Evolutionary conservation across 83 land plant species (phyloP), one percentile per base, ranked within the genome.

Genomic region (Larix sibirica): DNA sequence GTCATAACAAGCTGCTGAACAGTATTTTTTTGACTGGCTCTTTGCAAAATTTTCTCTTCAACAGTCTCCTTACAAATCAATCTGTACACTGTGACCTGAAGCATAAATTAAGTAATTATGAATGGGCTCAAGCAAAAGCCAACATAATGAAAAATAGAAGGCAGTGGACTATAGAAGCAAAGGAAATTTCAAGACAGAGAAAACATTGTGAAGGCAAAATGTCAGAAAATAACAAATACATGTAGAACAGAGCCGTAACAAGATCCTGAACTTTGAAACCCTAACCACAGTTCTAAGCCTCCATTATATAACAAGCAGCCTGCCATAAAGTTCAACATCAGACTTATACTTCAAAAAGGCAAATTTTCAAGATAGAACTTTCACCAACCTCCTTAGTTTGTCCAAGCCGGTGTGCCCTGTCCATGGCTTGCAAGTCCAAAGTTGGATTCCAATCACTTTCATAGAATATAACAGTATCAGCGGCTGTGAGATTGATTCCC

Each of bases 391-490:
- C 99, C 78, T 93, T 98, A 1, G 97, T 98, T 86, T 98, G 99
- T 7, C 99, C 99, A 40, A 98, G 90, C 0, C 99, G 92, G 76
- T 98, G 99, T 81, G 99, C 99, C 80, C 99, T 95, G 62, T 98
- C 99, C 99, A 98, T 98, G 9, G 99, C 99, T 74, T 98, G 99
- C 61, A 96, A 79, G 87, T 98, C 99, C 85, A 98, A 82, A 3
- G 99, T 98, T 44, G 99, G 99, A 77, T 98, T 98, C 99, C 99
- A 98, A 83, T 97, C 99, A 86, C 96, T 97, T 76, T 97, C 99
- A 85, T 97, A 97, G 80, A 97, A 97, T 63, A 97, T 97, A 54
- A 97, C 98, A 67, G 99, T 97, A 67, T 97, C 99, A 65, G 99
- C 97, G 85, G 99, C 99, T 81, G 99, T 98, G 82, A 98, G 85